Conservation (phyloP, 345 rosid genomes). For the sweet orange (Citrus sinensis) region DVS_A1.0 CM039162.1:12034001-12034500, state of each 20-base stretch:
- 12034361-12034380: neutral
- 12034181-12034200: neutral
- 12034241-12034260: neutral
- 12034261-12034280: neutral
- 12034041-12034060: neutral
- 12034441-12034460: too few relatives aligned
- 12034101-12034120: neutral
- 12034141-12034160: too few relatives aligned
- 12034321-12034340: neutral
- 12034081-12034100: slow-evolving; percentile 7
- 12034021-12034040: neutral
- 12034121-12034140: neutral
- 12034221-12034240: neutral
- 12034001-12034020: too few relatives aligned
- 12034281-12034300: neutral
- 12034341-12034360: slow-evolving; percentile 4
- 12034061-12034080: slow-evolving; percentile 9
- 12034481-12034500: too few relatives aligned
- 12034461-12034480: too few relatives aligned
- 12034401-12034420: neutral
- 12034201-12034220: neutral
- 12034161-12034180: too few relatives aligned
- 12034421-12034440: too few relatives aligned
- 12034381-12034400: neutral
- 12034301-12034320: neutral